A percentile compares a stretch with the other conserved stretches of the same genome.
Conservation (phyloP, 164 flowering plant species). For the Aristolochia contorta region DNA sequence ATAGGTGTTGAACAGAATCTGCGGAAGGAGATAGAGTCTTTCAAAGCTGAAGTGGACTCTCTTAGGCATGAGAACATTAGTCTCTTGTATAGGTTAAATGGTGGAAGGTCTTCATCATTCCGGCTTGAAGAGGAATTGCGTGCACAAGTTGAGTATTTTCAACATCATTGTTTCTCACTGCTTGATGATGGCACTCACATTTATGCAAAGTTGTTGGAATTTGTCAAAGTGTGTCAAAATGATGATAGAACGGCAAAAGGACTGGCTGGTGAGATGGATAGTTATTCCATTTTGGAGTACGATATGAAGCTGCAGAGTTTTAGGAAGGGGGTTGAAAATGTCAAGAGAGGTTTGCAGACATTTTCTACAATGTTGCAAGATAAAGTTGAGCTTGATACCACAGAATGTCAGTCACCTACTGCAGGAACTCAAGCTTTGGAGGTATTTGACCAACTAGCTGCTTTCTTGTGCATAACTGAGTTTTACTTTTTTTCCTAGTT, state of each 20-base stretch:
- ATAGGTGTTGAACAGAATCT: slow-evolving; percentile 66
- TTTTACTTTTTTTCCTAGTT: too few species aligned
- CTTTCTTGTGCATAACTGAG: neutral
- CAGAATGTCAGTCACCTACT: slow-evolving; percentile 19
- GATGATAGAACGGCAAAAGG: slow-evolving; percentile 15
- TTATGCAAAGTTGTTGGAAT: slow-evolving; percentile 49
- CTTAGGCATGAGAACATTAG: slow-evolving; percentile 73
- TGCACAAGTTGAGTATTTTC: slow-evolving; percentile 42
- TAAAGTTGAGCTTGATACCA: slow-evolving; percentile 26
- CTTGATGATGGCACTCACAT: slow-evolving; percentile 44
- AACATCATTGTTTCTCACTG: slow-evolving; percentile 52
- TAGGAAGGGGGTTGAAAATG: slow-evolving; percentile 54
- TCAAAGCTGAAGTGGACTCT: slow-evolving; percentile 53
- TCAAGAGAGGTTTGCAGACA: slow-evolving; percentile 50
- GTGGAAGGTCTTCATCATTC: slow-evolving; percentile 28
- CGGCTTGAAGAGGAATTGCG: slow-evolving; percentile 67
- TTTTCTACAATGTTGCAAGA: slow-evolving; percentile 46
- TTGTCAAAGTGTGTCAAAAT: slow-evolving; percentile 27
- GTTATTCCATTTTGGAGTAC: slow-evolving; percentile 61
- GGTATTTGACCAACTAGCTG: slow-evolving; percentile 23
- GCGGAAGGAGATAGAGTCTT: slow-evolving; percentile 74
- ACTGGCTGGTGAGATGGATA: slow-evolving; percentile 30
- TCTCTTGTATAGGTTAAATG: slow-evolving; percentile 54
- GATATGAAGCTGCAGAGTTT: slow-evolving; percentile 72
- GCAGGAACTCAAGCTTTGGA: slow-evolving; percentile 17